phyloP scores from a whole-genome alignment of 257 asterid genomes.

The Lavandula angustifolia region DNA sequence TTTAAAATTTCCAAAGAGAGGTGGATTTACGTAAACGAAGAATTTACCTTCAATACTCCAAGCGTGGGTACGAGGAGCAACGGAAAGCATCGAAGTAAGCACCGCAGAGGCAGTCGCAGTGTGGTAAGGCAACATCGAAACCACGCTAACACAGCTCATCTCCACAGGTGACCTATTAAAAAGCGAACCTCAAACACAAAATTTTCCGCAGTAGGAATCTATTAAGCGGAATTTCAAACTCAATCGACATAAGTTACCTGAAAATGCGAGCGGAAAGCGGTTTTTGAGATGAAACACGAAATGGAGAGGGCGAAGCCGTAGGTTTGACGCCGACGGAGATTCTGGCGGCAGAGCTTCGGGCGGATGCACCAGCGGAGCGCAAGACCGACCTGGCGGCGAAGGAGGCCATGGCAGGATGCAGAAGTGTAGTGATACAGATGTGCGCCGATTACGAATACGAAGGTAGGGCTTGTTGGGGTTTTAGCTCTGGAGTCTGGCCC shows the following conservation, averaged over 20 bases:
- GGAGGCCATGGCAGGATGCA: conserved; percentile 40
- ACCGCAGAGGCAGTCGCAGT: conserved; percentile 85
- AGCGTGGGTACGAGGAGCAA: conserved; percentile 63
- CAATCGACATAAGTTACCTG: conserved; percentile 45
- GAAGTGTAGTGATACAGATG: background rate
- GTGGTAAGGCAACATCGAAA: conserved; percentile 86
- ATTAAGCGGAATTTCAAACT: background rate
- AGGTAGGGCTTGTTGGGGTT: conserved; percentile 42
- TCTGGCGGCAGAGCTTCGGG: conserved; percentile 53
- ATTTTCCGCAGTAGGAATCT: conserved; percentile 8
- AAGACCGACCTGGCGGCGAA: conserved; percentile 66
- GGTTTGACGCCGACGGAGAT: conserved; percentile 50
- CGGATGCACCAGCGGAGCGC: conserved; percentile 60
- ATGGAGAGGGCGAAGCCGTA: conserved; percentile 51
- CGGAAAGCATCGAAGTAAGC: conserved; percentile 87
- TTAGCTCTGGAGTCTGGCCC: conserved; percentile 4
- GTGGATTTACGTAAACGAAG: conserved; percentile 3
- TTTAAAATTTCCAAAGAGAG: background rate
- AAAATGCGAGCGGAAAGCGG: conserved; percentile 73
- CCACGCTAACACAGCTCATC: conserved; percentile 60
- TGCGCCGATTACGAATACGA: background rate
- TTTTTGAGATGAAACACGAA: conserved; percentile 59
- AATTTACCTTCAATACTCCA: conserved; percentile 84
- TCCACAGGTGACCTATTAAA: conserved; percentile 70
- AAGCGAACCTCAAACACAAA: conserved; percentile 1